These are phyloP conservation scores for Candida easanensis DNA, from an alignment of 805 yeast genomes.

Conservation along the genomic window DNA sequence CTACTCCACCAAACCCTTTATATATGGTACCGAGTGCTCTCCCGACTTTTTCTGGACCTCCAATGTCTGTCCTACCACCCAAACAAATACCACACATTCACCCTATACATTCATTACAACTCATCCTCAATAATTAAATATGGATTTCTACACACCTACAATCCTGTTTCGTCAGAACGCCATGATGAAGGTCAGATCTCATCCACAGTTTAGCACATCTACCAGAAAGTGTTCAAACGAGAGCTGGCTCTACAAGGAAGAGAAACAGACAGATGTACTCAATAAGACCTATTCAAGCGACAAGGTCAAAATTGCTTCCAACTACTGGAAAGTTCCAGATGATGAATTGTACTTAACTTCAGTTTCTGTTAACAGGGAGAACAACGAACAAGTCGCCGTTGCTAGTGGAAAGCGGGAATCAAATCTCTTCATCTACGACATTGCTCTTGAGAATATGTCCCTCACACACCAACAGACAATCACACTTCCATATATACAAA, in stretches of 20 bases:
- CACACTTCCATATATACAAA: constrained; percentile 51
- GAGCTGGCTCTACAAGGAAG: constrained; percentile 22
- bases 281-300: constrained; percentile 41
- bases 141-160: constrained; percentile 27
- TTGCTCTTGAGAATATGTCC: constrained; percentile 37
- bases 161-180: constrained; percentile 29
- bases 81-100: neutral
- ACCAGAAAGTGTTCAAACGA: constrained; percentile 16
- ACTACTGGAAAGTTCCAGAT: constrained; percentile 30
- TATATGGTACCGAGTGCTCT: too few relatives aligned
- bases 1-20: too few relatives aligned
- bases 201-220: constrained; percentile 10
- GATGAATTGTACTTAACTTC: constrained; percentile 43
- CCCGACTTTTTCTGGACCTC: too few relatives aligned
- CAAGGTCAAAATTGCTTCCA: constrained; percentile 32
- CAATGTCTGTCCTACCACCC: too few relatives aligned
- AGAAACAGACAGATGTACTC: constrained; percentile 32
- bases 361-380: constrained; percentile 32
- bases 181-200: constrained; percentile 18
- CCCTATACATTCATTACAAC: neutral
- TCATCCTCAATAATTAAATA: neutral
- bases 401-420: constrained; percentile 44
- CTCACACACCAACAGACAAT: constrained; percentile 61
- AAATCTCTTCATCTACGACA: constrained; percentile 51
- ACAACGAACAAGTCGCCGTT: constrained; percentile 42